Evolutionary conservation across 2,329 filamentous ascomycete genomes (phyloP), one percentile per base, ranked within the genome.

Genomic region (Sporothrix humicola): DNA sequence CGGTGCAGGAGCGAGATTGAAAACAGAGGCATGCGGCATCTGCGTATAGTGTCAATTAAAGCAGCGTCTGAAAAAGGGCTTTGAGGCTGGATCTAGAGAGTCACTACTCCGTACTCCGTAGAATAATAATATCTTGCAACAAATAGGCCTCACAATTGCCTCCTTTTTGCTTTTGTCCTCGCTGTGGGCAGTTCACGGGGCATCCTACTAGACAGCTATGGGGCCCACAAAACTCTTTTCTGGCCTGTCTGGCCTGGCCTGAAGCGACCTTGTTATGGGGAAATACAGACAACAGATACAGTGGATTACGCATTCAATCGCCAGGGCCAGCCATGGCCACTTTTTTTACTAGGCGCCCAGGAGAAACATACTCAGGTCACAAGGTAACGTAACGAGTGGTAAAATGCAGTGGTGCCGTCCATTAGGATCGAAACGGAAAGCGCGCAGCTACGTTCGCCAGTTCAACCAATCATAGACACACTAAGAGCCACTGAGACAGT

Each of bases 351-450:
- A 17, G 37, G 20, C 46, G 46, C 17, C 61, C 71, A 52, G 50
- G 50, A 20, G 61, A 65, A 54, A 8, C 20, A 37, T 37, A 37
- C 7, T 37, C 31, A 37, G 31, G 31, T 37, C 31, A 26, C 71
- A 65, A 73, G 61, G 73, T 75, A 75, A 75, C 72, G 73, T 75
- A 75, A 66, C 74, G 69, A 56, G n/a, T 23, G 68, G 46, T 26
- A 26, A 26, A 26, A 7, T 37, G 7, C 31, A 37, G 31, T 37
- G 31, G 4, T n/a, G 73, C 44, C 31, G 46, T 63, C 56, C 65
- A 66, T 71, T 73, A 26, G 58, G 59, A 9, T 65, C 37, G 46
- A 56, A 70, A 61, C 37, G 59, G 46, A 59, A 73, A 66, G 58
- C 42, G 48, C 48, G 48, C 44, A 13, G 63, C 23, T 68, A n/a